These are phyloP conservation scores for Pulicaria dysenterica DNA, from an alignment of 129 eudicot species.

Conservation along the genomic window DNA sequence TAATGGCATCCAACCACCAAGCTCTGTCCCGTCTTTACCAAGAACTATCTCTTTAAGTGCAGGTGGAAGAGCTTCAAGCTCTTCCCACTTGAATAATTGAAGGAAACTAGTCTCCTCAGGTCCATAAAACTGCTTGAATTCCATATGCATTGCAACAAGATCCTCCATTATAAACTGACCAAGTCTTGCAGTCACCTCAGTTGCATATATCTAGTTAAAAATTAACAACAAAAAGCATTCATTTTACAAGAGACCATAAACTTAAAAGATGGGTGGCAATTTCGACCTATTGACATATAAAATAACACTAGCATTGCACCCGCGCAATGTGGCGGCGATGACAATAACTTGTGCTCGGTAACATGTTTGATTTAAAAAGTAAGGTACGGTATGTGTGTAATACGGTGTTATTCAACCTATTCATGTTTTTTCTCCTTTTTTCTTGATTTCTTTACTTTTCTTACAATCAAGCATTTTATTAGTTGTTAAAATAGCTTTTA, in stretches of 20 bases:
- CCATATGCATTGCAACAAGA: conserved; percentile 80
- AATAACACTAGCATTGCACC: too few relatives aligned
- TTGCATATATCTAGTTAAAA: conserved; percentile 69
- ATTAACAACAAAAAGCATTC: neutral
- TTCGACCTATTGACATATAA: neutral
- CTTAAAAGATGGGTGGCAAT: neutral
- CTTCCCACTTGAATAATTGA: conserved; percentile 74
- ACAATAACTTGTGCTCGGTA: too few relatives aligned
- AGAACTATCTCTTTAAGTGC: conserved; percentile 53
- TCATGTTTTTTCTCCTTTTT: too few relatives aligned
- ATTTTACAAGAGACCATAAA: conserved; percentile 3
- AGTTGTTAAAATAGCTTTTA: too few relatives aligned
- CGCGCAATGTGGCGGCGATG: too few relatives aligned
- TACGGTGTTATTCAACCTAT: too few relatives aligned
- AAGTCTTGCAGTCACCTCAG: conserved; percentile 73
- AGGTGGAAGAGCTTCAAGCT: conserved; percentile 72
- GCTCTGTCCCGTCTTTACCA: conserved; percentile 69
- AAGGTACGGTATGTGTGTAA: too few relatives aligned
- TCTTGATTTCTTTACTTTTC: too few relatives aligned
- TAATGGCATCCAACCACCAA: conserved; percentile 79
- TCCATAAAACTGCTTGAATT: conserved; percentile 77
- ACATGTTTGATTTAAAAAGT: too few relatives aligned
- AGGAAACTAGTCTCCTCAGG: conserved; percentile 51
- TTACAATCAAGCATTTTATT: too few relatives aligned
- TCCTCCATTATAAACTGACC: conserved; percentile 92